Evolutionary conservation across 2,329 filamentous ascomycete species (phyloP).

Genomic region (Sarocladiaceae sp.): DNA sequence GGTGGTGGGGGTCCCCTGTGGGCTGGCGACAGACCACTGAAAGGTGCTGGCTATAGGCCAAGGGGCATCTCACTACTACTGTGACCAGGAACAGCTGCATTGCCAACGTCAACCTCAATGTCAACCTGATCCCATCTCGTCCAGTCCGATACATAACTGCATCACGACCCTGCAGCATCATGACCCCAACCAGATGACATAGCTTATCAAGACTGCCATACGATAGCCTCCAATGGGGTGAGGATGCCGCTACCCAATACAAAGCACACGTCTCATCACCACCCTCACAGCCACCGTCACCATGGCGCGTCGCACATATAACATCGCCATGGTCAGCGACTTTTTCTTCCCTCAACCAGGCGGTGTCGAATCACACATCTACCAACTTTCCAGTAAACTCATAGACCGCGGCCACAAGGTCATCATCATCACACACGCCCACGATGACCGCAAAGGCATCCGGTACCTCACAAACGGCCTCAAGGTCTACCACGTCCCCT

Average conservation of each 20-base stretch:
- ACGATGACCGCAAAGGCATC: constrained; percentile 82
- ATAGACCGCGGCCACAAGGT: constrained; percentile 98
- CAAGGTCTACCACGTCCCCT: constrained; percentile 97
- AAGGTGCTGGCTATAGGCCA: too few relatives aligned
- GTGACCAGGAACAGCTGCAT: too few relatives aligned
- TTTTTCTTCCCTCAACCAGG: constrained; percentile 99
- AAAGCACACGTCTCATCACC: neutral
- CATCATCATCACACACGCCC: constrained; percentile 93
- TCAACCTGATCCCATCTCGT: neutral
- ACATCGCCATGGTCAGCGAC: constrained; percentile 91
- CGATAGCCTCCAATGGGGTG: too few relatives aligned
- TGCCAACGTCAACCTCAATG: neutral
- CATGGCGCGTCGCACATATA: constrained; percentile 54
- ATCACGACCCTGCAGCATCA: too few relatives aligned
- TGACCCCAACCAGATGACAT: too few relatives aligned
- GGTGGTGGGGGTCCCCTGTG: neutral
- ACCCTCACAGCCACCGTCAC: constrained; percentile 19
- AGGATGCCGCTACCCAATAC: neutral
- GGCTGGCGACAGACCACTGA: neutral
- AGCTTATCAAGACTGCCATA: too few relatives aligned
- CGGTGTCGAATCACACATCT: constrained; percentile 96
- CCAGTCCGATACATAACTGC: too few relatives aligned
- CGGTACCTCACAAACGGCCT: constrained; percentile 95
- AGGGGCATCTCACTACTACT: too few relatives aligned
- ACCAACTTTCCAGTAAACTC: constrained; percentile 92